Percentiles rank a stretch among this genome's conserved stretches.
Evolutionary conservation across 2,329 filamentous ascomycete species (phyloP).

Genomic region (Lasiodiplodia citricola): DNA sequence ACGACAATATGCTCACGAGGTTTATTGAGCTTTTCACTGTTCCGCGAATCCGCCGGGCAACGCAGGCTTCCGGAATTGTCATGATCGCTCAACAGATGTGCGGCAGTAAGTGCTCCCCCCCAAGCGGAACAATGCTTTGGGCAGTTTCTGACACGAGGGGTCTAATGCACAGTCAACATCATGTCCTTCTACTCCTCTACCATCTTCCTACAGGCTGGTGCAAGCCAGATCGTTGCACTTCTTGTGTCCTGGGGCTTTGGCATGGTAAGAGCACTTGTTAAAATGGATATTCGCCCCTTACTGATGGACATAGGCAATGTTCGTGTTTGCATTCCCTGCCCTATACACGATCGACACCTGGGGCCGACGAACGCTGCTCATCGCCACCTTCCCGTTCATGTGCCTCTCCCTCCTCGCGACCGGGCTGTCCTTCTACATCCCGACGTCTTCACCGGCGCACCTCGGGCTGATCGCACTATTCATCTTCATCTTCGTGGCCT

Average conservation of each 20-base stretch:
- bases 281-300: too few species aligned
- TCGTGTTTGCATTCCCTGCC: slow-evolving; percentile 63
- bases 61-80: slow-evolving; percentile 75
- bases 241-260: slow-evolving; percentile 65
- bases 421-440: slow-evolving; percentile 60
- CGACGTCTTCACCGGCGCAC: slow-evolving; percentile 45
- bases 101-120: slow-evolving; percentile 39
- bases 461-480: slow-evolving; percentile 60
- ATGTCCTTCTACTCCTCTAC: slow-evolving; percentile 59
- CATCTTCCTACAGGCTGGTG: slow-evolving; percentile 56
- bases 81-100: slow-evolving; percentile 74
- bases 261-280: slow-evolving; percentile 37
- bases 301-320: slow-evolving; percentile 49
- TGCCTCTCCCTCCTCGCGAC: slow-evolving; percentile 53
- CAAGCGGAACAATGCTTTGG: too few species aligned
- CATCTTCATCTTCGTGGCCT: slow-evolving; percentile 61
- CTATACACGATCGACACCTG: slow-evolving; percentile 62
- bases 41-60: slow-evolving; percentile 72
- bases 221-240: slow-evolving; percentile 48
- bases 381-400: slow-evolving; percentile 59
- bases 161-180: slow-evolving; percentile 40
- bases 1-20: slow-evolving; percentile 47
- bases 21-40: slow-evolving; percentile 68
- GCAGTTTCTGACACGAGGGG: not conserved
- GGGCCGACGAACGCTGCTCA: slow-evolving; percentile 57